Evolutionary conservation across 371 early-diverging fungal genomes (phyloP).

Genomic region (Lichtheimia ramosa): DNA sequence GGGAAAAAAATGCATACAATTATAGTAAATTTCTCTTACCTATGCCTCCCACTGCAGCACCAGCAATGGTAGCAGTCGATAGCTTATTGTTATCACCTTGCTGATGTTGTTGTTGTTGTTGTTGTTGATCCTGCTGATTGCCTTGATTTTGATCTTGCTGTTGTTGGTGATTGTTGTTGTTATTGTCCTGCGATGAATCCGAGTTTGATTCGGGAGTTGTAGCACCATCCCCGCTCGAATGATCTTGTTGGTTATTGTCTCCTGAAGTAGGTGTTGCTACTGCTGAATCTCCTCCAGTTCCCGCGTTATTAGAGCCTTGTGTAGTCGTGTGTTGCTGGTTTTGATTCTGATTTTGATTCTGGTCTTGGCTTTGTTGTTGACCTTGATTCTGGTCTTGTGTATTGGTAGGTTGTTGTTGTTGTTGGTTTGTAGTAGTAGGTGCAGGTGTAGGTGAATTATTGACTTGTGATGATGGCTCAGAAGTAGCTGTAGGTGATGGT

Average conservation of each 20-base stretch:
- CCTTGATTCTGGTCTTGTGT: constrained; percentile 1
- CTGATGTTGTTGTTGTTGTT: not conserved
- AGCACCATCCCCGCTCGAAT: no score
- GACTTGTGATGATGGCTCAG: no score
- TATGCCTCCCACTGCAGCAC: constrained; percentile 36
- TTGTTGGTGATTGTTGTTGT: not conserved
- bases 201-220: not conserved
- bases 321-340: no score
- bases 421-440: constrained; percentile 1
- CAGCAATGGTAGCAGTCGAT: constrained; percentile 31
- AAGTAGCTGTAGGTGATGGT: no score
- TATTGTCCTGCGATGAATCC: not conserved
- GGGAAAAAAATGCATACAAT: not conserved
- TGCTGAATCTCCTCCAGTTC: no score
- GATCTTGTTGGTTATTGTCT: no score
- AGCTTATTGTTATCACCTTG: not conserved
- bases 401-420: not conserved
- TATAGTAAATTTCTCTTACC: constrained; percentile 15
- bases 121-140: not conserved
- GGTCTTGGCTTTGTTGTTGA: not conserved
- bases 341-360: constrained; percentile 1
- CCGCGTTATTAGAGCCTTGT: no score
- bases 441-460: not conserved
- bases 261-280: no score
- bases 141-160: constrained; percentile 2